Evolutionary conservation across 2,329 filamentous ascomycete genomes (phyloP).

Genomic region (Fusarium sp.): DNA sequence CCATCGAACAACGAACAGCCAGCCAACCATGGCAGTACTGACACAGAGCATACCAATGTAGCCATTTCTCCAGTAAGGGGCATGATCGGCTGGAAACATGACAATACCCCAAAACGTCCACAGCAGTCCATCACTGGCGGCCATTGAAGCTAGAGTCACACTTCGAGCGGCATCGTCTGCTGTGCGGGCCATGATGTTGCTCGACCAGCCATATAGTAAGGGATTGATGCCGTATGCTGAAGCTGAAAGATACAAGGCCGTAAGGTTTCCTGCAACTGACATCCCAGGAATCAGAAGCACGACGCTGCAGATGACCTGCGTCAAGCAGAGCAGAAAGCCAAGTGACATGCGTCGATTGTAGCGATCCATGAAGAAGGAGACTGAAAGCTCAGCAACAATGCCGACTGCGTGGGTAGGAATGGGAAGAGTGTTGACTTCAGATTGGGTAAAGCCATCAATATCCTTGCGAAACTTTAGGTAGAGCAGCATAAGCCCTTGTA

Average conservation of each 20-base stretch:
- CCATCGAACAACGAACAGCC: constrained; percentile 37
- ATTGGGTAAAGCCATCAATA: constrained; percentile 37
- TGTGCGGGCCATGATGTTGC: constrained; percentile 35
- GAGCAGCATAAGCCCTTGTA: constrained; percentile 44
- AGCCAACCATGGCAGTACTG: constrained; percentile 1
- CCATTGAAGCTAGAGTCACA: constrained; percentile 57
- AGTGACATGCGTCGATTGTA: constrained; percentile 21
- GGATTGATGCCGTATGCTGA: constrained; percentile 46
- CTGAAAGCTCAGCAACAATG: constrained; percentile 39
- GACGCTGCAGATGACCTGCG: constrained; percentile 35
- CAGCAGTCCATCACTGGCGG: constrained; percentile 53
- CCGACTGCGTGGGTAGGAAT: constrained; percentile 45
- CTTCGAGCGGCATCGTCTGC: constrained; percentile 56
- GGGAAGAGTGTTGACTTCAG: constrained; percentile 45
- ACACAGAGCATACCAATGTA: constrained; percentile 47
- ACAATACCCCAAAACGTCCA: constrained; percentile 62
- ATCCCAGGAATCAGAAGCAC: constrained; percentile 37
- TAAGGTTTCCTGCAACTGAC: constrained; percentile 36
- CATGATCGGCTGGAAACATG: constrained; percentile 57
- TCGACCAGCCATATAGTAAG: constrained; percentile 44
- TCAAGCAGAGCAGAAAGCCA: constrained; percentile 16
- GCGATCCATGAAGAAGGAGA: constrained; percentile 40
- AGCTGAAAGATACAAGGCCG: constrained; percentile 38
- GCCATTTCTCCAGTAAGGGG: constrained; percentile 55
- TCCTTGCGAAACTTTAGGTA: constrained; percentile 43